A percentile compares a stretch with the other conserved stretches of the same genome.
Conservation (phyloP, 2,329 filamentous ascomycete species). For the Domatiomyces catenatus region DNA sequence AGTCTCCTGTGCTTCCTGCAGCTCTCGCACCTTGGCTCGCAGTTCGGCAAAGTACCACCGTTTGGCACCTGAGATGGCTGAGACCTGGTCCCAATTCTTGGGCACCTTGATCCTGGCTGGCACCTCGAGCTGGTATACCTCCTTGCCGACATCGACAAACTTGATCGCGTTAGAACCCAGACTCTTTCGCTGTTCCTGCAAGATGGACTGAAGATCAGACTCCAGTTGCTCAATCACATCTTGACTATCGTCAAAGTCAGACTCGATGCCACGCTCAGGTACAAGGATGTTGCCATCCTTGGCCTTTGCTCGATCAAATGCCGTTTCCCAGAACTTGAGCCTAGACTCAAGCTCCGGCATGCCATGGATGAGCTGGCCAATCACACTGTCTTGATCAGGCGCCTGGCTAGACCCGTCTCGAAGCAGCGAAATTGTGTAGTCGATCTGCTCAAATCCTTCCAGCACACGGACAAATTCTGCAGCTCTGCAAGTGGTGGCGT, state of each 20-base stretch:
- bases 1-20: constrained; percentile 88
- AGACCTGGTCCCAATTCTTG: constrained; percentile 88
- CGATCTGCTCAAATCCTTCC: constrained; percentile 94
- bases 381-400: constrained; percentile 51
- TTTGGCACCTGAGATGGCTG: constrained; percentile 75
- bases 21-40: constrained; percentile 62
- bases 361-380: constrained; percentile 63
- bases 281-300: constrained; percentile 68
- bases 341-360: constrained; percentile 73
- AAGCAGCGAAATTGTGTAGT: constrained; percentile 77
- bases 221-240: constrained; percentile 63
- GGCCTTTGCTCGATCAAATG: constrained; percentile 71
- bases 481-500: constrained; percentile 75
- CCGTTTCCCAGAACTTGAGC: constrained; percentile 73
- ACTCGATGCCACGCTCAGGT: constrained; percentile 72
- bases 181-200: constrained; percentile 56
- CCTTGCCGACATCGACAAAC: constrained; percentile 80
- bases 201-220: constrained; percentile 51
- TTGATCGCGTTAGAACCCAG: constrained; percentile 59
- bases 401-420: constrained; percentile 46
- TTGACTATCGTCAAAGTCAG: constrained; percentile 77
- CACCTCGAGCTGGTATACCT: constrained; percentile 89
- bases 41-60: constrained; percentile 86
- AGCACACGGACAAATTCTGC: constrained; percentile 88
- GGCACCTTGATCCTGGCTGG: constrained; percentile 72